A percentile compares a stretch with the other conserved stretches of the same genome.
Conservation (phyloP, 164 flowering plant species). For the Chimonanthus salicifolius region DNA sequence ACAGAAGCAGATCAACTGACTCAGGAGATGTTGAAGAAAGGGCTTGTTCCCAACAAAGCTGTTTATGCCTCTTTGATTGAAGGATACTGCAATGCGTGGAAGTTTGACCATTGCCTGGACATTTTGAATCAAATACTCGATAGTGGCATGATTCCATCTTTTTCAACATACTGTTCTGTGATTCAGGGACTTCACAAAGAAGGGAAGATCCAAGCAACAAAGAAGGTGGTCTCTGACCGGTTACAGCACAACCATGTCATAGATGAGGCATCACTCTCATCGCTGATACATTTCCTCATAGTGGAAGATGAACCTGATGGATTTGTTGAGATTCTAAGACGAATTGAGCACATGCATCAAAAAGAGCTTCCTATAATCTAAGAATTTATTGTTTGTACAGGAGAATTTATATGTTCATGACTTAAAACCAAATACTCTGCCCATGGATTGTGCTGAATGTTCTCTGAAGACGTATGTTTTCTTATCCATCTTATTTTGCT, state of each 20-base stretch:
- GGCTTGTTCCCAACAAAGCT: conserved; percentile 5
- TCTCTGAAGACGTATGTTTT: neutral
- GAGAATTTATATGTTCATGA: neutral
- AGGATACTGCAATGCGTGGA: neutral
- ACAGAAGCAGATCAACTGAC: conserved; percentile 8
- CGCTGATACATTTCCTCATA: conserved; percentile 4
- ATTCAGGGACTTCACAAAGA: conserved; percentile 7
- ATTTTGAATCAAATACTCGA: conserved; percentile 5
- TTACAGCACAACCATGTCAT: conserved; percentile 4
- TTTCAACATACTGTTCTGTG: conserved; percentile 3
- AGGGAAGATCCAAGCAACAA: conserved; percentile 10
- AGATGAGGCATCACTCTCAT: neutral
- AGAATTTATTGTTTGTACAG: neutral
- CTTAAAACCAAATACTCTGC: neutral
- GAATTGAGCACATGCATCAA: conserved; percentile 3
- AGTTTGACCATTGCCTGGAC: conserved; percentile 4
- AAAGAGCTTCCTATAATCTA: conserved; percentile 7
- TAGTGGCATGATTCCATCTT: conserved; percentile 6
- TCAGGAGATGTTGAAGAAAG: conserved; percentile 10
- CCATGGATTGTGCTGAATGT: neutral
- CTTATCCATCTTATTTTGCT: neutral
- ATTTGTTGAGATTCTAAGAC: conserved; percentile 5
- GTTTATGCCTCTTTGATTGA: conserved; percentile 9
- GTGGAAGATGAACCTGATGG: conserved; percentile 4
- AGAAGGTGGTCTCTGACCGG: conserved; percentile 7